A percentile compares a stretch with the other conserved stretches of the same genome.
phyloP scores from a whole-genome alignment of 2,329 filamentous ascomycete species.

The Aspergillus unguis region DNA sequence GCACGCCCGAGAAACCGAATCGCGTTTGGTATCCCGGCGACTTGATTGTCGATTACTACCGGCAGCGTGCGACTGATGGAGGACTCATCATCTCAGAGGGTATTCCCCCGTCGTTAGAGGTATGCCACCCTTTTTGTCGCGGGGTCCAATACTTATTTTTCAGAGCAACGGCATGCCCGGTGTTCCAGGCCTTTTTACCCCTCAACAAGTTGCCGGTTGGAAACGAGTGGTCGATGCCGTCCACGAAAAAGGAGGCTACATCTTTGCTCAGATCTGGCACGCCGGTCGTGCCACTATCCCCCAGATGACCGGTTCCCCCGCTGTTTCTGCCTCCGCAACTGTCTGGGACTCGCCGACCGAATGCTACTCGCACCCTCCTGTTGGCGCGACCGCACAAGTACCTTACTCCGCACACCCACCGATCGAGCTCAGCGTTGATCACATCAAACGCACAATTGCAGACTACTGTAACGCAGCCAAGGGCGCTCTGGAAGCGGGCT shows the following conservation, averaged over 20 bases:
- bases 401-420: slow-evolving; percentile 44
- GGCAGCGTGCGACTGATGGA: slow-evolving; percentile 37
- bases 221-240: slow-evolving; percentile 51
- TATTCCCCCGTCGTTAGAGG: slow-evolving; percentile 38
- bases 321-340: slow-evolving; percentile 42
- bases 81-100: slow-evolving; percentile 40
- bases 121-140: slow-evolving; percentile 24
- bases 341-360: slow-evolving; percentile 47
- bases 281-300: slow-evolving; percentile 48
- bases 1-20: slow-evolving; percentile 47
- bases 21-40: slow-evolving; percentile 50
- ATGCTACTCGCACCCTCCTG: slow-evolving; percentile 40
- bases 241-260: slow-evolving; percentile 50
- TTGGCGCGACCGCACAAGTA: slow-evolving; percentile 33
- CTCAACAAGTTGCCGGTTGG: slow-evolving; percentile 48
- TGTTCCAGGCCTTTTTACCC: slow-evolving; percentile 33
- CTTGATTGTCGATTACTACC: slow-evolving; percentile 40
- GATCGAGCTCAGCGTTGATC: slow-evolving; percentile 45
- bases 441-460: slow-evolving; percentile 43
- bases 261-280: slow-evolving; percentile 44
- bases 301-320: slow-evolving; percentile 38
- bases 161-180: slow-evolving; percentile 41
- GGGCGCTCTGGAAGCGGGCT: slow-evolving; percentile 55
- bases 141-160: neutral
- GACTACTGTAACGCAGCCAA: slow-evolving; percentile 47